Evolutionary conservation across 371 early-diverging fungal genomes (phyloP).

Genomic region (Zychaea mexicana): DNA sequence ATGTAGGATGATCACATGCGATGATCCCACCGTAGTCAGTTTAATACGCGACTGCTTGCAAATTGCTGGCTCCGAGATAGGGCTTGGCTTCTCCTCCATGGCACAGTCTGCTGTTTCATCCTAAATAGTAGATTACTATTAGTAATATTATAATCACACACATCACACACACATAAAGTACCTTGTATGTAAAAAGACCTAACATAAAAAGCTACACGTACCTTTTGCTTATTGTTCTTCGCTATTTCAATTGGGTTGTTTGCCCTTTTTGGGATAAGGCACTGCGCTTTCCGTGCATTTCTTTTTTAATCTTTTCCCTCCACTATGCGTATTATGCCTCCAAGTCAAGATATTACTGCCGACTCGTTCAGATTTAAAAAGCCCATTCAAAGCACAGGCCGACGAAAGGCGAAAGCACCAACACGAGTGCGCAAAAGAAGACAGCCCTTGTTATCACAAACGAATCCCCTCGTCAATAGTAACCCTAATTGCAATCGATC

Average conservation of each 20-base stretch:
- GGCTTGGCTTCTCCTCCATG: conserved; percentile 15
- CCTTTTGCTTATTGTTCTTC: no score
- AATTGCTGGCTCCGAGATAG: conserved; percentile 56
- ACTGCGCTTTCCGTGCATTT: not conserved
- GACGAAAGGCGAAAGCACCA: not conserved
- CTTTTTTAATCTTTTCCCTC: not conserved
- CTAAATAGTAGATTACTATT: no score
- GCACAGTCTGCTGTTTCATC: not conserved
- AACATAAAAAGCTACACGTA: no score
- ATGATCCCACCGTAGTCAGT: conserved; percentile 58
- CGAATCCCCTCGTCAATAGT: not conserved
- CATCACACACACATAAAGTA: no score
- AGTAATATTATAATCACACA: no score
- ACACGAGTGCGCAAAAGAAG: not conserved
- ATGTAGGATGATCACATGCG: conserved; percentile 63
- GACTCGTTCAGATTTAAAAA: not conserved
- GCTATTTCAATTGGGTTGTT: not conserved
- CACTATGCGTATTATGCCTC: not conserved
- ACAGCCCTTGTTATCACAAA: not conserved
- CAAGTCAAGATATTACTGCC: not conserved
- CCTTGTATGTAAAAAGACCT: no score
- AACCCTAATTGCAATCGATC: not conserved
- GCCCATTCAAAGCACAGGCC: not conserved
- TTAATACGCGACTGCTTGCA: conserved; percentile 60
- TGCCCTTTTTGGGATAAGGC: no score